A percentile compares a stretch with the other conserved stretches of the same genome.
These are phyloP conservation scores for Datisca glomerata DNA, from an alignment of 306 rosid genomes.

Conservation along the genomic window DNA sequence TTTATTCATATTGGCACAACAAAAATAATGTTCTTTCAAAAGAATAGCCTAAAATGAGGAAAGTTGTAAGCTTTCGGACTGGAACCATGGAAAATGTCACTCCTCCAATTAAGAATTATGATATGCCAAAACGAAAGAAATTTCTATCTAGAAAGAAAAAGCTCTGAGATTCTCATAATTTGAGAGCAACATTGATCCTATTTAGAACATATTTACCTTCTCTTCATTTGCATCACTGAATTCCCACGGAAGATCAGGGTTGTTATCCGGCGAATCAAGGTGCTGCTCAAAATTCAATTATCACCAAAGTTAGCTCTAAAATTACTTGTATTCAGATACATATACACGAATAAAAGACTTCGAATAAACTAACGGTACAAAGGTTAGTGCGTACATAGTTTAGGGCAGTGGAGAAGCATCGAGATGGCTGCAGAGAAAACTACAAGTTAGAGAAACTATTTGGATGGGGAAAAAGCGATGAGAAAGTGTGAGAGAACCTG, in stretches of 20 bases:
- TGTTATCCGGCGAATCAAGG: conserved; percentile 78
- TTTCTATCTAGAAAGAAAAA: not conserved
- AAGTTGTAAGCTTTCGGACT: no score
- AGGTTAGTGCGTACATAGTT: conserved; percentile 51
- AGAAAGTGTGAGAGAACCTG: conserved; percentile 42
- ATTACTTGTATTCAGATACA: not conserved
- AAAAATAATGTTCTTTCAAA: no score
- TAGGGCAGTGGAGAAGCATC: conserved; percentile 82
- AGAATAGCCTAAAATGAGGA: no score
- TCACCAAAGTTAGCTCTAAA: conserved; percentile 11
- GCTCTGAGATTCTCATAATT: not conserved
- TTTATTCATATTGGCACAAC: no score
- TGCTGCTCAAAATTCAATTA: conserved; percentile 35
- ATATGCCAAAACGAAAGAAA: no score
- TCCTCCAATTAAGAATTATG: no score
- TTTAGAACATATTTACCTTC: conserved; percentile 33
- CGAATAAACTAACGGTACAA: conserved; percentile 4
- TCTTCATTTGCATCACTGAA: conserved; percentile 44
- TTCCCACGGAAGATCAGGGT: conserved; percentile 71
- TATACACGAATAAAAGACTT: no score
- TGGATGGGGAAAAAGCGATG: conserved; percentile 6
- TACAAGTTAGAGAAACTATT: conserved; percentile 6
- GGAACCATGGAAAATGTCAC: no score
- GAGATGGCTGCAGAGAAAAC: conserved; percentile 38
- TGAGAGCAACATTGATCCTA: no score